These are phyloP conservation scores for Sporobolomyces pararoseus DNA, from an alignment of 768 basidiomycete genomes.

Conservation along the genomic window DNA sequence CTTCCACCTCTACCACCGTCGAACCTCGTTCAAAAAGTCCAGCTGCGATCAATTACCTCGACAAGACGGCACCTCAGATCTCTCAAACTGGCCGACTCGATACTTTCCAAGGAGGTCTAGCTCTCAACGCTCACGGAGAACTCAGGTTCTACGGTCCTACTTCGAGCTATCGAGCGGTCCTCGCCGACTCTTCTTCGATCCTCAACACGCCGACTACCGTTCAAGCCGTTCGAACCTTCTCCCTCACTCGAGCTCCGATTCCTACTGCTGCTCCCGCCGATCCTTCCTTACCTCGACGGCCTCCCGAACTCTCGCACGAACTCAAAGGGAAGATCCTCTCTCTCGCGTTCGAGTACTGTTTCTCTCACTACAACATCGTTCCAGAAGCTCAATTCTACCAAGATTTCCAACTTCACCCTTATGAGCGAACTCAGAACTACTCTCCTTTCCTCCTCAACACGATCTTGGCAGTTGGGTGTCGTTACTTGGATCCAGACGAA, in stretches of 20 bases:
- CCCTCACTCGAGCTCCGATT: constrained; percentile 25
- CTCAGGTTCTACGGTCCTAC: constrained; percentile 30
- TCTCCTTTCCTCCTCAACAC: constrained; percentile 33
- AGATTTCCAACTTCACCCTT: constrained; percentile 30
- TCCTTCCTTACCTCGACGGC: constrained; percentile 24
- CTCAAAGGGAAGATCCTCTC: constrained; percentile 21
- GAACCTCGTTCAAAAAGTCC: not conserved
- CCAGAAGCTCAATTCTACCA: constrained; percentile 27
- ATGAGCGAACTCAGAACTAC: constrained; percentile 29
- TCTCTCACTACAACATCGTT: constrained; percentile 37
- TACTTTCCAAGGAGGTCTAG: constrained; percentile 30
- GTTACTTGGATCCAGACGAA: constrained; percentile 36
- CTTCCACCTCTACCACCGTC: not conserved
- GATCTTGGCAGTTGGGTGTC: constrained; percentile 34
- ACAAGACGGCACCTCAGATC: constrained; percentile 1
- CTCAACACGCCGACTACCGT: constrained; percentile 14
- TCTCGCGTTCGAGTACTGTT: constrained; percentile 35
- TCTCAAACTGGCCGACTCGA: constrained; percentile 1
- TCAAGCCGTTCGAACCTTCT: constrained; percentile 26
- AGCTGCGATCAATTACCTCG: not conserved
- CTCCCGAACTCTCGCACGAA: constrained; percentile 23
- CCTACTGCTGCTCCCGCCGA: constrained; percentile 21
- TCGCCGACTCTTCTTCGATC: constrained; percentile 29
- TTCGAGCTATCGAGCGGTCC: constrained; percentile 30
- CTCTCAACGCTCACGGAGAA: constrained; percentile 24